A percentile compares a stretch with the other conserved stretches of the same genome.
phyloP scores from a whole-genome alignment of 2,329 filamentous ascomycete genomes.

The Curvularia lunata region DNA sequence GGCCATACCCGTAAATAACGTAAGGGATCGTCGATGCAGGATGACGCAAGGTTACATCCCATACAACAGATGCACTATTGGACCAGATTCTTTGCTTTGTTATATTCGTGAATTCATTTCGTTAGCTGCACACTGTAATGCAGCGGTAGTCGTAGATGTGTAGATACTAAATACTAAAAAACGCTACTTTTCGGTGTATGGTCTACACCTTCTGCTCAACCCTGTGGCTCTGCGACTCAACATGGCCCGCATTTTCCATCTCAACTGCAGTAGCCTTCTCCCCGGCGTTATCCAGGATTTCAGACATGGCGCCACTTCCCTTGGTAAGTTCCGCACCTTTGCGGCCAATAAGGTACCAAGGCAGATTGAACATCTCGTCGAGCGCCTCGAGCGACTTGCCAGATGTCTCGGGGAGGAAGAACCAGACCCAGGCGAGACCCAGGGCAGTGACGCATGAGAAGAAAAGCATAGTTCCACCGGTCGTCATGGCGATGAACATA shows the following conservation, averaged over 20 bases:
- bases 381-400: conserved; percentile 70
- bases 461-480: conserved; percentile 77
- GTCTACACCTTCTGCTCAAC: conserved; percentile 30
- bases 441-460: conserved; percentile 72
- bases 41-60: neutral
- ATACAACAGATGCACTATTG: neutral
- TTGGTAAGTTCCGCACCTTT: conserved; percentile 45
- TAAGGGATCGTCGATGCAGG: neutral
- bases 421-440: conserved; percentile 73
- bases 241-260: conserved; percentile 32
- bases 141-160: neutral
- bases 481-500: conserved; percentile 69
- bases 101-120: neutral
- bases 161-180: neutral
- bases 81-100: neutral
- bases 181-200: neutral
- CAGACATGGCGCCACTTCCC: conserved; percentile 41
- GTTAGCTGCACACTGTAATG: neutral
- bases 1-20: neutral
- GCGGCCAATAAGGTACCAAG: conserved; percentile 75
- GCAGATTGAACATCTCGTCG: conserved; percentile 73
- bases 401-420: conserved; percentile 75
- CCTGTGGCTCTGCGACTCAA: conserved; percentile 21
- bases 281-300: conserved; percentile 41
- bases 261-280: conserved; percentile 40